A percentile compares a stretch with the other conserved stretches of the same genome.
phyloP scores from a whole-genome alignment of 805 yeast genomes.

The Pichia kluyveri region DNA sequence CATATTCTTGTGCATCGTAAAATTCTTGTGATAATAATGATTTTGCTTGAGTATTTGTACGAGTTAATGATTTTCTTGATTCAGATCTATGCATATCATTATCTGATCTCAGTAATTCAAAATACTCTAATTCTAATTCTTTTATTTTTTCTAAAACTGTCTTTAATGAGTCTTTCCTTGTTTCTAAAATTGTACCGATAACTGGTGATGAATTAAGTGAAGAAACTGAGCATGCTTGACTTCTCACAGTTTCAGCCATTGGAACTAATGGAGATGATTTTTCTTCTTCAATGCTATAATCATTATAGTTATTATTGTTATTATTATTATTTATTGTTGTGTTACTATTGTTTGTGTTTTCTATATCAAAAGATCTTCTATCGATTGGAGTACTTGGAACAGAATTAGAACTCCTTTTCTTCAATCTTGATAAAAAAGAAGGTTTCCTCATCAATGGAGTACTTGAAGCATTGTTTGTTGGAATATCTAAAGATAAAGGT shows the following conservation, averaged over 20 bases:
- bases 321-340: background rate
- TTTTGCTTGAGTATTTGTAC: constrained; percentile 19
- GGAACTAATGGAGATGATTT: background rate
- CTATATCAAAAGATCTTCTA: background rate
- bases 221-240: background rate
- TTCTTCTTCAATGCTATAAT: background rate
- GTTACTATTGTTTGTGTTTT: background rate
- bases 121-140: constrained; percentile 19
- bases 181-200: background rate
- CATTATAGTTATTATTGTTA: background rate
- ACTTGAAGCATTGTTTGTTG: background rate
- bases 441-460: constrained; percentile 1
- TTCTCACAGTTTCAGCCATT: background rate
- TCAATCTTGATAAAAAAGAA: constrained; percentile 5
- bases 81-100: constrained; percentile 13
- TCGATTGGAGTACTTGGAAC: background rate
- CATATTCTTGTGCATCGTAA: constrained; percentile 62
- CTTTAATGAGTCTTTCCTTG: background rate
- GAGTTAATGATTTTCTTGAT: constrained; percentile 17
- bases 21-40: constrained; percentile 43
- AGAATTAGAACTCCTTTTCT: background rate
- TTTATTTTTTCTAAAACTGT: constrained; percentile 9
- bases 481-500: background rate
- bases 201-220: background rate
- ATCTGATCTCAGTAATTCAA: constrained; percentile 15